A percentile compares a stretch with the other conserved stretches of the same genome.
Evolutionary conservation across 257 asterid species (phyloP).

Genomic region (Asclepias syriaca): DNA sequence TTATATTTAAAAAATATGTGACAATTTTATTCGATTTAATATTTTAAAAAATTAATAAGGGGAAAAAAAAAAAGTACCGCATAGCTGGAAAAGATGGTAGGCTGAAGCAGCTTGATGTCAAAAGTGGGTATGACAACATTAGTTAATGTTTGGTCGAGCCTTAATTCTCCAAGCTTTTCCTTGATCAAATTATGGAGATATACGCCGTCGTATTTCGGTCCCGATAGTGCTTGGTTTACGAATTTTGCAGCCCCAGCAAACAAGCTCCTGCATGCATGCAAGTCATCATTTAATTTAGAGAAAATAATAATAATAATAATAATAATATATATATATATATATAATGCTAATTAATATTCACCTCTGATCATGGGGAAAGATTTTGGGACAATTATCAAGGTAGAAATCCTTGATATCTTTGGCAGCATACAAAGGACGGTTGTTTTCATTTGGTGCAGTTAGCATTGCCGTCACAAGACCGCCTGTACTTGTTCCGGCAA

Average conservation of each 20-base stretch:
- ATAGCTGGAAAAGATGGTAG: conserved; percentile 31
- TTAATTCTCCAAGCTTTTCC: conserved; percentile 31
- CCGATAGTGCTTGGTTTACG: conserved; percentile 16
- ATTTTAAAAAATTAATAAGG: background rate
- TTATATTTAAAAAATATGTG: no score
- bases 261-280: background rate
- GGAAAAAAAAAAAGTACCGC: background rate
- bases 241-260: background rate
- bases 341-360: background rate
- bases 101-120: conserved; percentile 58
- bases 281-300: no score
- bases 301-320: no score
- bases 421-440: conserved; percentile 50
- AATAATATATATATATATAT: conserved; percentile 19
- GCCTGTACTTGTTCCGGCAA: conserved; percentile 69
- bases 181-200: conserved; percentile 40
- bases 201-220: conserved; percentile 55
- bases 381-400: conserved; percentile 32
- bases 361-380: conserved; percentile 30
- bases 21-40: no score
- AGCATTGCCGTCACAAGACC: conserved; percentile 58
- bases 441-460: conserved; percentile 39
- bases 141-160: conserved; percentile 48
- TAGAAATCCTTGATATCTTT: conserved; percentile 49
- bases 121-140: conserved; percentile 65